These are phyloP conservation scores for Fusarium cyanostomum DNA, from an alignment of 2,329 filamentous ascomycete genomes.

Conservation along the genomic window DNA sequence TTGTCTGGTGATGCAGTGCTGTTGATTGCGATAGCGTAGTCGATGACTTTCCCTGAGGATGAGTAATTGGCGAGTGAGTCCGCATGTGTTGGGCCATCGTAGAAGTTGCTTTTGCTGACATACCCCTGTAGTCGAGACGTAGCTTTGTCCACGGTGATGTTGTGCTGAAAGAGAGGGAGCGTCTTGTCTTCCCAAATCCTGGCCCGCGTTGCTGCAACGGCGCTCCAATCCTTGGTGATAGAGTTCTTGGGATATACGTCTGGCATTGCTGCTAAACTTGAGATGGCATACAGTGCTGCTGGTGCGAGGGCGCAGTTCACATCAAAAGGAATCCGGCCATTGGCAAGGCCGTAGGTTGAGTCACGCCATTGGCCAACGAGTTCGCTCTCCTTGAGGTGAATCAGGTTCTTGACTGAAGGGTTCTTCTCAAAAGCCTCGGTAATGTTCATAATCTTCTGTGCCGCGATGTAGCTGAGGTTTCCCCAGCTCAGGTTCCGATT, in stretches of 20 bases:
- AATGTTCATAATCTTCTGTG: conserved; percentile 66
- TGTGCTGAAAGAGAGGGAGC: conserved; percentile 63
- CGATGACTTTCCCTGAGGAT: conserved; percentile 53
- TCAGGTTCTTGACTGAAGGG: conserved; percentile 63
- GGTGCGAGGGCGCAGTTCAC: conserved; percentile 72
- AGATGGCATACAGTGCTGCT: conserved; percentile 67
- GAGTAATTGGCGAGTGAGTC: conserved; percentile 47
- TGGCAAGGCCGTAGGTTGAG: conserved; percentile 66
- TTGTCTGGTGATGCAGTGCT: conserved; percentile 58
- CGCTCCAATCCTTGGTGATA: conserved; percentile 51
- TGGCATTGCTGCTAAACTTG: conserved; percentile 55
- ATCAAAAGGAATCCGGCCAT: conserved; percentile 70
- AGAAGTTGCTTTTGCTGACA: conserved; percentile 50
- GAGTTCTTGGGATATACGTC: conserved; percentile 60
- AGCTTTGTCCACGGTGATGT: conserved; percentile 56
- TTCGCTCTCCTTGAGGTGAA: conserved; percentile 64
- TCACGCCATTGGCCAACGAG: conserved; percentile 72
- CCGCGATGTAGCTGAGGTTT: conserved; percentile 60
- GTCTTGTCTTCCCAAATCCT: conserved; percentile 70
- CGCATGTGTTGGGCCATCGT: conserved; percentile 56
- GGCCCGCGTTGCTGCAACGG: conserved; percentile 59
- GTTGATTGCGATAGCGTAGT: conserved; percentile 66
- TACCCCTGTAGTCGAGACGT: conserved; percentile 59
- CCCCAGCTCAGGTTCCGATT: conserved; percentile 65
- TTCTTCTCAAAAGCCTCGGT: conserved; percentile 63